Evolutionary conservation across 140 eudicot genomes (phyloP).

Genomic region (Oenanthe javanica): DNA sequence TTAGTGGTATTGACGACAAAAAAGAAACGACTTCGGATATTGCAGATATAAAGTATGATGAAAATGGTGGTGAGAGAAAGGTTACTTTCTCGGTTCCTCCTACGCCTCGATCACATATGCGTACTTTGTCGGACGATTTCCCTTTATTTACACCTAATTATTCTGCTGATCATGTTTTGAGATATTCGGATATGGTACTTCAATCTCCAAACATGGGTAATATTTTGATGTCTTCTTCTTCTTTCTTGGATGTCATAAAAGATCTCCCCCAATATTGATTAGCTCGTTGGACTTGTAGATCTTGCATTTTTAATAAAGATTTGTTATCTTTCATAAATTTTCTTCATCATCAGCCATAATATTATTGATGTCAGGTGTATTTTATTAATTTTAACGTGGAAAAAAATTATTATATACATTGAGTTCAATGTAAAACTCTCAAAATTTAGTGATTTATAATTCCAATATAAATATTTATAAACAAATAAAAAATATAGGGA

Average conservation of each 20-base stretch:
- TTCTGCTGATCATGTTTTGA: slow-evolving; percentile 12
- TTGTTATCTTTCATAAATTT: too few relatives aligned
- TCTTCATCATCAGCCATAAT: too few relatives aligned
- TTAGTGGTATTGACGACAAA: neutral
- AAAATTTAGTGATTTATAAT: neutral
- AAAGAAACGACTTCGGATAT: slow-evolving; percentile 17
- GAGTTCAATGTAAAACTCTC: neutral
- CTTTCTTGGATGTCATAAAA: slow-evolving; percentile 21
- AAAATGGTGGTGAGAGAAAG: neutral
- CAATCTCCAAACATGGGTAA: slow-evolving; percentile 28
- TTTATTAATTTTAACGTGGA: too few relatives aligned
- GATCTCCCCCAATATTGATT: slow-evolving; percentile 39
- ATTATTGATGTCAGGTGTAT: too few relatives aligned
- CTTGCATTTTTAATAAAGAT: neutral
- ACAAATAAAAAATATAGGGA: too few relatives aligned
- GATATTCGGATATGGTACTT: slow-evolving; percentile 23
- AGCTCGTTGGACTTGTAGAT: neutral
- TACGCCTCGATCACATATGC: slow-evolving; percentile 14
- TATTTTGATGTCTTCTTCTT: too few relatives aligned
- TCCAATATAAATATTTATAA: too few relatives aligned
- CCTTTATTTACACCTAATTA: slow-evolving; percentile 45
- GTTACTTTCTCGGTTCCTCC: slow-evolving; percentile 1
- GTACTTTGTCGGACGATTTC: slow-evolving; percentile 7
- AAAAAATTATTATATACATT: too few relatives aligned
- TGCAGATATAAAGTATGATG: too few relatives aligned